Base-by-base conservation (phyloP, 805 yeast species). In the Cyberlindnera misumaiensis region DNA sequence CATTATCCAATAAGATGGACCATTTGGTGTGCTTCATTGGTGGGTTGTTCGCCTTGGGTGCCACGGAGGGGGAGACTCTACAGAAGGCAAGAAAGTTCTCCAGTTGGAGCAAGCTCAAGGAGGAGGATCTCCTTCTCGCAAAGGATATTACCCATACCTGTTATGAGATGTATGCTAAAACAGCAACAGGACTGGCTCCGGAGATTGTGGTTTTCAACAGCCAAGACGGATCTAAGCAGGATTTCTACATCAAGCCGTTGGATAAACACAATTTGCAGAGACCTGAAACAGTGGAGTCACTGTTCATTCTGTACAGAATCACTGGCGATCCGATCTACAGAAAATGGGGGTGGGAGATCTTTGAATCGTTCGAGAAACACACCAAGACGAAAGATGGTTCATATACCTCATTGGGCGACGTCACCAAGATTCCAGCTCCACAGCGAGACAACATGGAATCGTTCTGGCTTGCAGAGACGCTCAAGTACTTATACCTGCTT, bases 401-500 rank as follows among this genome's bases (percentile, higher is more conserved):
- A 4, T 88, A 76, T 58, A 70, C 86, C 2, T 74, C 83, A 8
- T 61, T 88, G 46, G 64, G 71, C 36, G 85, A 84, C 56, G 89
- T 86, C 34, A 75, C 84, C 2, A 45, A 51, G 2, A 46, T 63
- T 7, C 76, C 79, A 26, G 78, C 89, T 3, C 53, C 56, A 15
- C 58, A 57, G 44, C 62, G 71, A 38, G 93, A 89, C 59, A 85
- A 84, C 54, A 75, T 84, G 76, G 96, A 88, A 61, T 81, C 94
- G 15, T 87, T 86, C 67, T 89, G 97, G 97, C 68, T 85, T 36
- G 89, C 96, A 2, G 96, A 89, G 59, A 89, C 97, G 4, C 70
- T 89, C 56, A 89, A 89, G 60, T 89, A 88, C 60, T 66, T 88
- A 30, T 85, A 85, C 53, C 62, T 86, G 40, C 64, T 87, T 45